phyloP scores from a whole-genome alignment of 108 stramenopile species.

The Skeletonema grethae region DNA sequence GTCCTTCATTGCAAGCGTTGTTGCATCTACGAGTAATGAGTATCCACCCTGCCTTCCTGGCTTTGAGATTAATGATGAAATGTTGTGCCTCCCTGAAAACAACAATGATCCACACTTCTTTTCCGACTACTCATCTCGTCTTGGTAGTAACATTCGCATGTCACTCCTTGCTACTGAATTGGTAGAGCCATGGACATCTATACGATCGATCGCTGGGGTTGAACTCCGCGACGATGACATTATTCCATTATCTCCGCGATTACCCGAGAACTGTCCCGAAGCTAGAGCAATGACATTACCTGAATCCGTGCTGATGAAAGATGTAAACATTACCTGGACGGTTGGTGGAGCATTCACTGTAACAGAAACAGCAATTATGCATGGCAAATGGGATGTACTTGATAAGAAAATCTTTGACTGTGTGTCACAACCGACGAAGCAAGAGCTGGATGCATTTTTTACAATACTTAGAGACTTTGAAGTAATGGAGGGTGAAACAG shows the following conservation, averaged over 20 bases:
- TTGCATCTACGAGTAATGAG: conserved; percentile 55
- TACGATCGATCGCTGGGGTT: conserved; percentile 56
- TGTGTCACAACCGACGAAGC: conserved; percentile 52
- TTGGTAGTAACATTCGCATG: conserved; percentile 89
- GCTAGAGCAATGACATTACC: conserved; percentile 40
- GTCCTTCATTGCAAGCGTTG: conserved; percentile 26
- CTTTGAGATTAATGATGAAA: conserved; percentile 31
- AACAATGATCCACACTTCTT: conserved; percentile 38
- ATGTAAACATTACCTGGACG: conserved; percentile 67
- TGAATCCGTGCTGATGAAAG: conserved; percentile 18
- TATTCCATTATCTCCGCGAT: conserved; percentile 41
- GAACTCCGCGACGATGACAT: conserved; percentile 63
- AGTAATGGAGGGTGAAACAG: conserved; percentile 38
- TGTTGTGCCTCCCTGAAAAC: neutral
- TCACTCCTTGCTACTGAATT: conserved; percentile 82
- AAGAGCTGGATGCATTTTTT: conserved; percentile 45
- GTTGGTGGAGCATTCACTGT: conserved; percentile 86
- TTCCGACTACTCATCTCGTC: conserved; percentile 73
- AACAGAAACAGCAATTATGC: conserved; percentile 70
- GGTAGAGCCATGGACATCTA: conserved; percentile 87
- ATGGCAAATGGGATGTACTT: conserved; percentile 67
- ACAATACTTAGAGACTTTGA: conserved; percentile 37
- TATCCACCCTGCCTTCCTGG: conserved; percentile 60
- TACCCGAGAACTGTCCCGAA: conserved; percentile 26
- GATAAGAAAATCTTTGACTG: conserved; percentile 52